These are phyloP conservation scores for Nidula microcarpa DNA, from an alignment of 768 basidiomycete species.

Conservation along the genomic window DNA sequence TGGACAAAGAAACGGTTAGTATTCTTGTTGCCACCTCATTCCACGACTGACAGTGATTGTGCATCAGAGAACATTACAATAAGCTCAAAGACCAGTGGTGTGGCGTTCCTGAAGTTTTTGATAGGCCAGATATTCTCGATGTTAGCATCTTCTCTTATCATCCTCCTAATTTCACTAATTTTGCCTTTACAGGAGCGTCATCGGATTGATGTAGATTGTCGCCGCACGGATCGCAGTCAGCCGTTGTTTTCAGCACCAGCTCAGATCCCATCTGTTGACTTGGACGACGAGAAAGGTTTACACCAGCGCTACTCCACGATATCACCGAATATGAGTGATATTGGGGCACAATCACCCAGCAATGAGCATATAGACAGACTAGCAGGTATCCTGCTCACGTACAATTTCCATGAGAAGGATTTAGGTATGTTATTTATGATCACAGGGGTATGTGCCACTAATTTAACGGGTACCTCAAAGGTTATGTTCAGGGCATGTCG, in stretches of 20 bases:
- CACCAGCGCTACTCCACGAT: conserved; percentile 64
- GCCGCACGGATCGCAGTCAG: conserved; percentile 93
- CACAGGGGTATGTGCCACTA: too few species aligned
- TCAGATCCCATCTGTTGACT: conserved; percentile 24
- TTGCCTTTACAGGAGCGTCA: conserved; percentile 66
- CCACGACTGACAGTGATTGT: conserved; percentile 1
- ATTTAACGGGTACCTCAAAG: conserved; percentile 26
- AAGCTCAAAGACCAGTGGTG: conserved; percentile 79
- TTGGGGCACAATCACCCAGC: conserved; percentile 83
- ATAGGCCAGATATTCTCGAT: conserved; percentile 77
- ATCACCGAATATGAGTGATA: conserved; percentile 67
- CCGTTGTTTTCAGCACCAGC: conserved; percentile 68
- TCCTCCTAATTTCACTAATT: conserved; percentile 1
- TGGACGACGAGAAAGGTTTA: conserved; percentile 50
- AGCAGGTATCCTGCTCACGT: conserved; percentile 82
- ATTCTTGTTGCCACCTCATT: background rate
- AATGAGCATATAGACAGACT: conserved; percentile 93
- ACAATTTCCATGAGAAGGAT: conserved; percentile 86
- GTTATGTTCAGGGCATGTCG: conserved; percentile 99
- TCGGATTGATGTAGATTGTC: conserved; percentile 94
- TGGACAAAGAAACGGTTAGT: conserved; percentile 67
- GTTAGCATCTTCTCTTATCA: conserved; percentile 32
- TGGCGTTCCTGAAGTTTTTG: conserved; percentile 77
- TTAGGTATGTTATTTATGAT: conserved; percentile 46
- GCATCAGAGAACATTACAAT: conserved; percentile 61